Evolutionary conservation across 108 stramenopile species (phyloP).

Genomic region (Cyclotella choctawhatcheeana): DNA sequence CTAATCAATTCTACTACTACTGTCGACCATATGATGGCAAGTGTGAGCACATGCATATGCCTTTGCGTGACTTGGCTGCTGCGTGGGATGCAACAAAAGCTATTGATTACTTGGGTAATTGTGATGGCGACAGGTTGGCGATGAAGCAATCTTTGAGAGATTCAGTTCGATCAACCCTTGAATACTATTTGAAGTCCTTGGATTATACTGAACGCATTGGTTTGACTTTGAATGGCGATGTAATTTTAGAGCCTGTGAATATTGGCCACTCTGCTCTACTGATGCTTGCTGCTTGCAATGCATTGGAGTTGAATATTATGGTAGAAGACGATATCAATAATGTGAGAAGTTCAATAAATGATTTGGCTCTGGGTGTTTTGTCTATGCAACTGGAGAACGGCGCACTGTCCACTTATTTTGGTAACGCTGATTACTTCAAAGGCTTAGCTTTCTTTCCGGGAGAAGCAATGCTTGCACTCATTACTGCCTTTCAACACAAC

Average conservation of each 20-base stretch:
- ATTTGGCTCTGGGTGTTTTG: constrained; percentile 44
- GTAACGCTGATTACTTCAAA: constrained; percentile 10
- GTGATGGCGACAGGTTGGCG: not conserved
- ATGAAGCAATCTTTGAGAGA: not conserved
- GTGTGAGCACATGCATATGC: constrained; percentile 38
- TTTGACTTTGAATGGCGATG: constrained; percentile 10
- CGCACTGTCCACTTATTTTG: constrained; percentile 38
- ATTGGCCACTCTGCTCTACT: constrained; percentile 60
- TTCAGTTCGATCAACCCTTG: constrained; percentile 31
- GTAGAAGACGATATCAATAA: not conserved
- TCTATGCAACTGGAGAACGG: constrained; percentile 50
- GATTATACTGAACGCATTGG: not conserved
- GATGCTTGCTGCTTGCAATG: constrained; percentile 20
- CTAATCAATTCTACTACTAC: constrained; percentile 39
- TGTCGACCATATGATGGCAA: constrained; percentile 24
- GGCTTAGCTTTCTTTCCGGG: constrained; percentile 61
- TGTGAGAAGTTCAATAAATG: constrained; percentile 23
- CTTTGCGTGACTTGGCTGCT: constrained; percentile 55
- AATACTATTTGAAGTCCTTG: constrained; percentile 22
- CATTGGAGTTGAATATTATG: constrained; percentile 20
- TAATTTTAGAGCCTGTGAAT: constrained; percentile 42
- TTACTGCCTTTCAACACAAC: constrained; percentile 35
- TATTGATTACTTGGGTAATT: constrained; percentile 18
- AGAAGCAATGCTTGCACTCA: constrained; percentile 55
- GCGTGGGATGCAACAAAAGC: constrained; percentile 58